Base-by-base conservation (phyloP, 495 filamentous ascomycete genomes). In the Cairneyella variabilis region DNA sequence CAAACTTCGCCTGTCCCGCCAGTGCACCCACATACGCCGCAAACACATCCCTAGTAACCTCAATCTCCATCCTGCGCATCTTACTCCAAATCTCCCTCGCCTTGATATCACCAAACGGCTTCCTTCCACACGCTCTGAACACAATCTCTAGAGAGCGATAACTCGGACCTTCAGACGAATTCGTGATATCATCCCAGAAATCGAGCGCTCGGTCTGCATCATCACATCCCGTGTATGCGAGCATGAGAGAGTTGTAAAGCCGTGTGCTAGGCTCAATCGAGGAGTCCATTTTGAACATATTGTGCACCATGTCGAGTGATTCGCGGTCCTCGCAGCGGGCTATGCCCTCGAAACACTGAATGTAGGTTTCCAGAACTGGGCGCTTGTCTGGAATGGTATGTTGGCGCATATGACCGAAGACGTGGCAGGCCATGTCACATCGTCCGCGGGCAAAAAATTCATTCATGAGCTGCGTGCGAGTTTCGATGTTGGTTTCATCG, bases 241-340 rank as follows among this genome's bases (percentile, higher is more conserved):
- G 72, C 86, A 98, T 96, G 22, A 98, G 71, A 0, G 84, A 78
- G 59, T 96, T 96, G 45, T 83, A 75, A 0, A 97, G 65, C 43
- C 71, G 71, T 1, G 92, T 97, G 64, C 82, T 84, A 14, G 85
- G 74, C 52, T 93, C 84, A 30, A 97, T 74, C 38, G 80, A 75
- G 8, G 82, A 71, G 69, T 97, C 93, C 56, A 97, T 82, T 68
- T 95, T 96, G 41, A 96, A 75, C 80, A 95, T 90, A 61, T 96
- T 96, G 64, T 95, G 87, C 14, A 95, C 77, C 32, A 84, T 77
- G 51, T 83, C 76, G 27, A 96, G 69, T 34, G 79, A 80, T 28
- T 88, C 84, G 2, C 69, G 49, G 54, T 95, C 85, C 0, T 71
- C 78, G 7, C 73, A 74, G 22, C 75, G 69, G 14, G 85, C 89